Evolutionary conservation across 148 eudicot species (phyloP), one percentile per base, ranked within the genome.

Genomic region (Dysphania ambrosioides): DNA sequence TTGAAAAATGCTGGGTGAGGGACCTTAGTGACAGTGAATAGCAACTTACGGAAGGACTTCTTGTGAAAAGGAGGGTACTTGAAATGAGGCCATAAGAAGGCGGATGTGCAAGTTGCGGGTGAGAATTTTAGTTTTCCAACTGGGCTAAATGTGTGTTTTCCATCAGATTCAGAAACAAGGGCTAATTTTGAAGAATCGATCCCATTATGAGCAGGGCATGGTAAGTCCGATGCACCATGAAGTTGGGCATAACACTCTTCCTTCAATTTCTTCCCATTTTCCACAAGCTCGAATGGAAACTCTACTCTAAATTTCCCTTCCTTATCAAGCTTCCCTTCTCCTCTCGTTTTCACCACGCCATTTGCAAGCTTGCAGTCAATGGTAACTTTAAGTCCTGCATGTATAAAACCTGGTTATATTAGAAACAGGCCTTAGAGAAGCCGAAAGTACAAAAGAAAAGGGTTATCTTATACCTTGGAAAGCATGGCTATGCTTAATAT

Each of bases 401-500:
- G 62, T 57, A 6, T 16, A 47, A 47, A 47, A 15, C 53, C 4
- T 16, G 53, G 4, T 47, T 16, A 47, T 47, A 0, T 47, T 47
- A 47, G 21, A 13, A 47, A 2, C 53, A 47, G n/a, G 5, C 3
- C 2, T 47, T 13, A 47, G 1, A 47, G 53, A 47, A 47, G 53
- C 53, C 4, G 53, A 47, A 47, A 47, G 21, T 13, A 47, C 51
- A 44, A 47, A 16, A 47, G 5, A 11, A 16, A 5, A 21, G 6
- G 21, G 2, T 47, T 47, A 47, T 1, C 18, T 47, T 47, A 44
- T 47, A 89, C 93, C 91, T 86, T 75, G 70, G 35, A 82, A 67
- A 64, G 93, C 91, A 60, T 87, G 88, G 73, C 70, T 76, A 13
- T 85, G 63, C 76, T 86, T 56, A 41, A 87, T 77, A 72, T 87